Evolutionary conservation across 1,284 basidiomycete genomes (phyloP).

Genomic region (Phlebopus sp.): DNA sequence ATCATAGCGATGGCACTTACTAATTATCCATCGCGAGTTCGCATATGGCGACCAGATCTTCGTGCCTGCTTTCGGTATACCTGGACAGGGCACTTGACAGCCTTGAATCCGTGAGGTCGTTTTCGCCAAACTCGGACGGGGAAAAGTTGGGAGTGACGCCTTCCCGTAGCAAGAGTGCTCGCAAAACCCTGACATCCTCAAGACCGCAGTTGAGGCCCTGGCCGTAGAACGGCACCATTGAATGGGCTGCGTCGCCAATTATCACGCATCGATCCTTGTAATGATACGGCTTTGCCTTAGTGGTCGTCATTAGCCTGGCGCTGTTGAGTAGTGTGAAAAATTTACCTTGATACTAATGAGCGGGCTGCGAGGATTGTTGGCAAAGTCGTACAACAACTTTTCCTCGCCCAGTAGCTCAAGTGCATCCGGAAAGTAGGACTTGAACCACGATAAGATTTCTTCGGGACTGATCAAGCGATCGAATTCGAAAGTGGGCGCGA

Average conservation of each 20-base stretch:
- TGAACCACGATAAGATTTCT: conserved; percentile 76
- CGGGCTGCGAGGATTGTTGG: conserved; percentile 81
- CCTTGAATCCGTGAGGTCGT: conserved; percentile 45
- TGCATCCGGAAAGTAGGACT: conserved; percentile 84
- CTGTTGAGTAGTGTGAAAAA: conserved; percentile 21
- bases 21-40: conserved; percentile 95
- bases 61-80: conserved; percentile 81
- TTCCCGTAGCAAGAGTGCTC: conserved; percentile 70
- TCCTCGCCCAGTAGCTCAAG: conserved; percentile 80
- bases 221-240: conserved; percentile 98
- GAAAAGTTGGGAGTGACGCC: conserved; percentile 48
- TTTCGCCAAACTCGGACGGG: conserved; percentile 33
- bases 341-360: conserved; percentile 89
- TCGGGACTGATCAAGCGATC: conserved; percentile 62
- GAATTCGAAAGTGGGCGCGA: conserved; percentile 83
- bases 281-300: conserved; percentile 84
- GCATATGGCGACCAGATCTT: conserved; percentile 87
- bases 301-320: conserved; percentile 23
- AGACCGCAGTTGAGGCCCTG: conserved; percentile 98
- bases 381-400: conserved; percentile 73
- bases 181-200: conserved; percentile 92
- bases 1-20: conserved; percentile 49
- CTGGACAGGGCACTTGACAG: conserved; percentile 67
- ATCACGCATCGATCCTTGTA: conserved; percentile 87
- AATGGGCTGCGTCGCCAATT: conserved; percentile 93